Percentiles rank a stretch among this genome's conserved stretches.
These are phyloP conservation scores for Hygrophoropsis aurantiaca DNA, from an alignment of 768 basidiomycete genomes.

Conservation along the genomic window DNA sequence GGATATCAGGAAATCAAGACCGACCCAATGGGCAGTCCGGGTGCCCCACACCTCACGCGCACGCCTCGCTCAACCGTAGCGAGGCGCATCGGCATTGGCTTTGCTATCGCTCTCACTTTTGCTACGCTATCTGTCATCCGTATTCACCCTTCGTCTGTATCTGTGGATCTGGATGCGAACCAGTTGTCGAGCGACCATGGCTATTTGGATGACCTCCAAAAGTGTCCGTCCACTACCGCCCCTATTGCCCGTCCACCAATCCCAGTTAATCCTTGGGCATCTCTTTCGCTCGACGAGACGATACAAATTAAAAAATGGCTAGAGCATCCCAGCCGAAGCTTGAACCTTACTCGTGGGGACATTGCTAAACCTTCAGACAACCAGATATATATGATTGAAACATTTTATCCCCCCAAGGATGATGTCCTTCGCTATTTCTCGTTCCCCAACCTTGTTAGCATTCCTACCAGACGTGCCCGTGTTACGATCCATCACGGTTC, in stretches of 20 bases:
- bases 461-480: constrained; percentile 43
- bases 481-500: constrained; percentile 54
- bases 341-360: constrained; percentile 47
- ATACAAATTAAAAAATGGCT: constrained; percentile 47
- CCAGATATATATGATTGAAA: constrained; percentile 49
- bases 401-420: constrained; percentile 47
- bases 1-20: constrained; percentile 18
- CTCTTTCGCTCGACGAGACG: constrained; percentile 46
- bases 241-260: constrained; percentile 40
- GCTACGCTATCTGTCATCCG: constrained; percentile 12
- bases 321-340: constrained; percentile 32
- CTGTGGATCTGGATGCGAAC: background rate
- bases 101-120: constrained; percentile 11
- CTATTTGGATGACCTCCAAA: constrained; percentile 18
- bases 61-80: constrained; percentile 6
- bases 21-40: background rate
- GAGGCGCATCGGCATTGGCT: constrained; percentile 11
- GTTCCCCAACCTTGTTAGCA: constrained; percentile 18
- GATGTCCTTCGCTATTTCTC: constrained; percentile 48
- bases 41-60: constrained; percentile 4
- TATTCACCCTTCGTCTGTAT: background rate
- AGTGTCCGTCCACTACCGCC: constrained; percentile 33
- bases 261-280: constrained; percentile 51
- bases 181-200: background rate
- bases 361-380: constrained; percentile 44